phyloP scores from a whole-genome alignment of 495 filamentous ascomycete genomes.

The Tuber magnatum region DNA sequence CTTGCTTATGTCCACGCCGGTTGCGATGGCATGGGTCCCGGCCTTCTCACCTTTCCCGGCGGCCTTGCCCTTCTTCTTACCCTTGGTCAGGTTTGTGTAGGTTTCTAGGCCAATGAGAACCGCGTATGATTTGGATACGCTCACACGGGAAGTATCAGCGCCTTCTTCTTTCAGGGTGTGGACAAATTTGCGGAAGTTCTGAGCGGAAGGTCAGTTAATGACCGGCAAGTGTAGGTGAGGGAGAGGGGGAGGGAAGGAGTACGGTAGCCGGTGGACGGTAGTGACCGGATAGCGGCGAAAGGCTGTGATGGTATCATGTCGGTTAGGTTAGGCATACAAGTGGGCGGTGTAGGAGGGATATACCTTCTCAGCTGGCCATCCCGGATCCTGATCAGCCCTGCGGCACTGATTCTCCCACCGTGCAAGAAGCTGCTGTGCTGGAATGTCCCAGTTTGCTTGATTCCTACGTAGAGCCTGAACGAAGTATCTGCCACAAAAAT shows the following conservation, averaged over 20 bases:
- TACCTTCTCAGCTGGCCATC: conserved; percentile 60
- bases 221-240: too few relatives aligned
- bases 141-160: conserved; percentile 70
- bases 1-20: conserved; percentile 13
- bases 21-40: conserved; percentile 20
- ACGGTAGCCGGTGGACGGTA: conserved; percentile 65
- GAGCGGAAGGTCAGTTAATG: neutral
- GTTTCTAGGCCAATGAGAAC: conserved; percentile 75
- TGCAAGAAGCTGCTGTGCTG: conserved; percentile 86
- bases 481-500: conserved; percentile 85
- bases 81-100: conserved; percentile 54
- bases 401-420: conserved; percentile 70
- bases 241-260: neutral
- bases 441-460: conserved; percentile 81
- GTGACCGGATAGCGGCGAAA: conserved; percentile 64
- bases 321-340: neutral
- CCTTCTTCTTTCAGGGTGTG: conserved; percentile 61
- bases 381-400: conserved; percentile 77
- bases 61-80: conserved; percentile 54
- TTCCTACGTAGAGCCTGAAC: conserved; percentile 80
- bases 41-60: conserved; percentile 18
- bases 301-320: conserved; percentile 25
- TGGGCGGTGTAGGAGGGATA: conserved; percentile 42
- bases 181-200: conserved; percentile 75
- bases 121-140: conserved; percentile 71